Base-by-base conservation (phyloP, 805 yeast genomes). In the Lipomyces spencermartinsiae region DNA sequence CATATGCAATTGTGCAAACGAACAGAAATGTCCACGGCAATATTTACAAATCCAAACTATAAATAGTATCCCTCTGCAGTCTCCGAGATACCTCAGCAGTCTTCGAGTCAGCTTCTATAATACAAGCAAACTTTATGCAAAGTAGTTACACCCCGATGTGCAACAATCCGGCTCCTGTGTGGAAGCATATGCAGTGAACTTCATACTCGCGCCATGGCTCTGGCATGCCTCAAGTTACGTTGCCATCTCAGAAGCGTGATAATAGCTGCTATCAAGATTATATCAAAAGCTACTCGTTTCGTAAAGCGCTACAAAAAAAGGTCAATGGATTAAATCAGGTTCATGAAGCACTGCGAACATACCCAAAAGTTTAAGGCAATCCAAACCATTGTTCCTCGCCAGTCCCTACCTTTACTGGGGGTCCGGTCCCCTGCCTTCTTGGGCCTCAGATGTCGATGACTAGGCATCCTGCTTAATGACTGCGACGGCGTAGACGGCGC, bases 401-500 rank as follows among this genome's bases (percentile, higher is more conserved):
- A 19, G 37, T 12, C 16, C 29, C 37, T 57, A 5, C 31, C 46
- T 16, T n/a, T 19, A 25, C 51, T 7, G 1, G 31, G n/a, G 14
- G 8, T 57, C 19, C 51, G 12, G 5, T 14, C 9, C 37, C 14
- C 16, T 4, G 66, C 10, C 9, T 51, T 43, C 12, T 33, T 34
- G 56, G 6, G 33, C 9, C 43, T 55, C 12, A 31, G 58, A 7
- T 43, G 35, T 12, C 29, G 19, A 16, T 10, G 29, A 34, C 66
- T 59, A 16, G 61, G 63, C 12, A 39, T n/a, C 35, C 60, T 54
- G 33, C 66, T 63, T 12, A 63, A 16, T 16, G 66, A 46, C n/a
- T 39, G 46, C 19, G 66, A 63, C 4, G 66, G 66, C 1, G 66
- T 63, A 16, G 66, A 63, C 14, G 66, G 66, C 12, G 66, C 66